phyloP scores from a whole-genome alignment of 2,329 filamentous ascomycete species.

The Epichloe uncinata region DNA sequence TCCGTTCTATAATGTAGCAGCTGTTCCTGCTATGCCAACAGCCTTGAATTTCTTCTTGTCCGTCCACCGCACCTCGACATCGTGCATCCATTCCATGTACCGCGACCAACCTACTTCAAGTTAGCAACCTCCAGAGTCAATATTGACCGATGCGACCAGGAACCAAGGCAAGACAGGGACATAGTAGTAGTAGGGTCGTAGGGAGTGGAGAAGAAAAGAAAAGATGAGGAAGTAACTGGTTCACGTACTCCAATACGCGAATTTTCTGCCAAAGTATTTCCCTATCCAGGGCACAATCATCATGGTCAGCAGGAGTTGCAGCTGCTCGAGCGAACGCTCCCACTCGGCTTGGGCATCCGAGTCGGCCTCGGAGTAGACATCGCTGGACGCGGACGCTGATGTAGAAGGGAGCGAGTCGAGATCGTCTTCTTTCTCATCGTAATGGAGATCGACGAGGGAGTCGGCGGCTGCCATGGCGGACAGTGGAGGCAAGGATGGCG shows the following conservation, averaged over 20 bases:
- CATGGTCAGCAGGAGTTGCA: slow-evolving; percentile 89
- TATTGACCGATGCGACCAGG: neutral
- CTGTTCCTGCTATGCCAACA: slow-evolving; percentile 50
- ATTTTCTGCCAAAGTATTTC: slow-evolving; percentile 89
- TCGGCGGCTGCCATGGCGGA: slow-evolving; percentile 24
- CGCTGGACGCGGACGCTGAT: slow-evolving; percentile 31
- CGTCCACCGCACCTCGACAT: slow-evolving; percentile 56
- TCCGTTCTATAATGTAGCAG: slow-evolving; percentile 34
- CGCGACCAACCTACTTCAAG: slow-evolving; percentile 61
- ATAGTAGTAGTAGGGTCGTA: neutral
- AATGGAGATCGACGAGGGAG: slow-evolving; percentile 37
- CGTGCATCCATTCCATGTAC: slow-evolving; percentile 90
- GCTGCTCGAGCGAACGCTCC: slow-evolving; percentile 85
- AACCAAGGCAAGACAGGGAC: neutral
- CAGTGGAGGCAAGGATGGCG: neutral
- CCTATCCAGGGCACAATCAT: slow-evolving; percentile 86
- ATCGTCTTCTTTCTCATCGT: slow-evolving; percentile 39
- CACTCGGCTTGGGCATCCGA: slow-evolving; percentile 91
- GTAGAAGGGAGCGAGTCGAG: slow-evolving; percentile 50
- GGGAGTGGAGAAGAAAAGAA: neutral
- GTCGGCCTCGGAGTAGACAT: slow-evolving; percentile 43
- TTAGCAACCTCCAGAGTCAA: neutral
- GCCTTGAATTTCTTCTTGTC: slow-evolving; percentile 50
- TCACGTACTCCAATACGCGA: slow-evolving; percentile 79
- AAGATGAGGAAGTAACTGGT: neutral